A percentile compares a stretch with the other conserved stretches of the same genome.
phyloP scores from a whole-genome alignment of 805 yeast genomes.

The Clavispora santaluciae region DNA sequence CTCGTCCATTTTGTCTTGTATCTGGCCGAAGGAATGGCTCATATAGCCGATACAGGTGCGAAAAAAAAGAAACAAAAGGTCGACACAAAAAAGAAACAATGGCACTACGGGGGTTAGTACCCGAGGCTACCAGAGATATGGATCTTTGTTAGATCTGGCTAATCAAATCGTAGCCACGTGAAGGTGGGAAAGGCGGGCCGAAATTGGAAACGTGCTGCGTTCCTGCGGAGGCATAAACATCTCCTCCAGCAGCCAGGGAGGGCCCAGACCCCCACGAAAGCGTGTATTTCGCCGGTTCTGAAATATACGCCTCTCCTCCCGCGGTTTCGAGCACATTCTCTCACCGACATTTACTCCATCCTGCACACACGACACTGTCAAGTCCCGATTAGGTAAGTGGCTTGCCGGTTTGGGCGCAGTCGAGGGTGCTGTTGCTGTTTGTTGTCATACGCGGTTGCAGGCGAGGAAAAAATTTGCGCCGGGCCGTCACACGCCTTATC shows the following conservation, averaged over 20 bases:
- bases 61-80: not conserved
- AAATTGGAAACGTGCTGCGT: too few species aligned
- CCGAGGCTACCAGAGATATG: too few species aligned
- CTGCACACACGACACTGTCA: not conserved
- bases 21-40: too few species aligned
- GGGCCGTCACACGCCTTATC: not conserved
- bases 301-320: not conserved
- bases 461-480: not conserved
- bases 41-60: not conserved
- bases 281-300: not conserved
- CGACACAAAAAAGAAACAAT: too few species aligned
- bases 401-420: not conserved
- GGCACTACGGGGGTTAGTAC: too few species aligned
- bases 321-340: not conserved
- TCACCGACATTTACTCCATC: not conserved
- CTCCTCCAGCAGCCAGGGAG: too few species aligned
- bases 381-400: not conserved
- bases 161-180: too few species aligned
- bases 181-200: too few species aligned
- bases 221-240: too few species aligned
- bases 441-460: not conserved
- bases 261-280: too few species aligned
- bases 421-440: not conserved
- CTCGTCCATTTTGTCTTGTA: too few species aligned
- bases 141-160: too few species aligned